Conservation (phyloP, 768 basidiomycete genomes). For the Asterophora lycoperdoides region DNA sequence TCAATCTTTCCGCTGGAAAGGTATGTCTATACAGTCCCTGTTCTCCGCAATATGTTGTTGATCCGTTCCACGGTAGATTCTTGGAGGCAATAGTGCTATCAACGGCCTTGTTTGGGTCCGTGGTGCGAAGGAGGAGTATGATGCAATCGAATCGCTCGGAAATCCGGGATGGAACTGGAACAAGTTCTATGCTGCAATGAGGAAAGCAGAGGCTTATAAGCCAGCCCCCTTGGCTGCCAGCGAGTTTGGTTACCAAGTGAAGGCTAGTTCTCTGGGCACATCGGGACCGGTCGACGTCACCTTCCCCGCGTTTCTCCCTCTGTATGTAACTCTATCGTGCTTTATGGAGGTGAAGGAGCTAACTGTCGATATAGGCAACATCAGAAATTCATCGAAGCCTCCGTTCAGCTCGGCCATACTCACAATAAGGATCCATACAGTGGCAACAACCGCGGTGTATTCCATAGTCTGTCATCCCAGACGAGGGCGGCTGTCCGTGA, state of each 20-base stretch:
- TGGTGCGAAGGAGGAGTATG: constrained; percentile 27
- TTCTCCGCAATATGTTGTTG: neutral
- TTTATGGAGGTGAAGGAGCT: neutral
- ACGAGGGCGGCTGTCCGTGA: constrained; percentile 19
- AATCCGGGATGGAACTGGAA: constrained; percentile 35
- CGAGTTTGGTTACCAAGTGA: constrained; percentile 22
- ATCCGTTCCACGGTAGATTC: constrained; percentile 17
- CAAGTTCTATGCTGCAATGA: constrained; percentile 29
- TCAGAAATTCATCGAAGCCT: constrained; percentile 27
- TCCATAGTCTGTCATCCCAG: constrained; percentile 26
- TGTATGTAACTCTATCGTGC: constrained; percentile 14
- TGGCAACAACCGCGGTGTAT: constrained; percentile 26
- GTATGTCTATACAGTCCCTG: constrained; percentile 6
- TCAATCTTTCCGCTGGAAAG: constrained; percentile 28
- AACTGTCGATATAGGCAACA: constrained; percentile 20
- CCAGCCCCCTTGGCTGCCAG: neutral
- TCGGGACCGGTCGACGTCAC: constrained; percentile 26
- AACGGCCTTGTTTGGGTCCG: constrained; percentile 35
- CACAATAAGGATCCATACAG: constrained; percentile 27
- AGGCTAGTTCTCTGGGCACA: constrained; percentile 21
- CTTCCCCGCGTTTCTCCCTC: constrained; percentile 26
- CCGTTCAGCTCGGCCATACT: constrained; percentile 27
- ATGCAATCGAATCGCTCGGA: constrained; percentile 25
- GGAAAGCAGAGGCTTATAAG: constrained; percentile 27
- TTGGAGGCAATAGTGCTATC: constrained; percentile 33